phyloP scores from a whole-genome alignment of 192 early-diverging fungal species.

The Coemansia sp. region DNA sequence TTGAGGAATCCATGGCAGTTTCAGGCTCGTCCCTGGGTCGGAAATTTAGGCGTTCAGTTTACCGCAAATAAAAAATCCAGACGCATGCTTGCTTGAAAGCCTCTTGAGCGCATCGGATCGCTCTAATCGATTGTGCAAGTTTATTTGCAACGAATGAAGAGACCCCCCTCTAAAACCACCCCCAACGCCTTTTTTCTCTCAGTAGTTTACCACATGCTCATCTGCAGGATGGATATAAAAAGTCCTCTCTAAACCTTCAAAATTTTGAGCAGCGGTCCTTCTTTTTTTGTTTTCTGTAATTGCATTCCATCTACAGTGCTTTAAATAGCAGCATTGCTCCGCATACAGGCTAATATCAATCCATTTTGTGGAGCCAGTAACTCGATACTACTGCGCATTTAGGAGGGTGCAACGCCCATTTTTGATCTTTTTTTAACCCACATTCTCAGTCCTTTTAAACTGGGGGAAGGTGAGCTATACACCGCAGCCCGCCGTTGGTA shows the following conservation, averaged over 20 bases:
- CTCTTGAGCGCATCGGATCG: conserved; percentile 6
- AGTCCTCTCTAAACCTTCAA: no score
- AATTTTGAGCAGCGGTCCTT: not conserved
- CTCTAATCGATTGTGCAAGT: conserved; percentile 5
- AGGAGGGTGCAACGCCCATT: not conserved
- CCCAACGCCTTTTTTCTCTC: conserved; percentile 2
- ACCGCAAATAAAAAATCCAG: not conserved
- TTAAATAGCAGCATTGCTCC: not conserved
- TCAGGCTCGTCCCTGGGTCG: no score
- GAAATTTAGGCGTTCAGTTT: no score
- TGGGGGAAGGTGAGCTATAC: no score
- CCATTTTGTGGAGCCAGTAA: not conserved
- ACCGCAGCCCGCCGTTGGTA: no score
- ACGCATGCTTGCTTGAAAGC: conserved; percentile 7
- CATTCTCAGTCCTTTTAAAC: no score
- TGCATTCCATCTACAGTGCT: not conserved
- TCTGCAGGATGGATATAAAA: conserved; percentile 3
- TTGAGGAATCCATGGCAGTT: no score
- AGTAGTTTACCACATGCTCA: conserved; percentile 2
- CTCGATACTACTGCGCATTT: conserved; percentile 6
- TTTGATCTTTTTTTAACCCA: no score
- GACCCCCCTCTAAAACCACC: not conserved
- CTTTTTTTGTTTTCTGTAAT: conserved; percentile 1
- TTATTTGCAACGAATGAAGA: conserved; percentile 5
- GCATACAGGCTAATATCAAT: not conserved